Base-by-base conservation (phyloP, 371 early-diverging fungal species). In the Cokeromyces recurvatus region DNA sequence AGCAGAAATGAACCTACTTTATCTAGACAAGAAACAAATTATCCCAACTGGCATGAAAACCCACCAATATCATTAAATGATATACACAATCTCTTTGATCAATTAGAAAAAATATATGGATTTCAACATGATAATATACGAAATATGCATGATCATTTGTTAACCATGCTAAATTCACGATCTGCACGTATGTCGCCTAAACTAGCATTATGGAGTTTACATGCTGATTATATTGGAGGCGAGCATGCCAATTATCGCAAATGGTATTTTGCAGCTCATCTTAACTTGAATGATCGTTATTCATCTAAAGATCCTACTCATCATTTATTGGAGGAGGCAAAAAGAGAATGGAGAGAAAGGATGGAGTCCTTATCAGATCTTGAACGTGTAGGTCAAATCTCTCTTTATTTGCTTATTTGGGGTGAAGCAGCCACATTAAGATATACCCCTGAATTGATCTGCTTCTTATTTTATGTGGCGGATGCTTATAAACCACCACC, bases 161-260 rank as follows among this genome's bases (percentile, higher is more conserved):
- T 85, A 74, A 82, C 85, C 9, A 81, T 88, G 85, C 69, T 90
- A 10, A 87, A 91, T 50, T 91, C 92, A 23, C 77, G 92, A 27
- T 81, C 91, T 0, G 82, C 89, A 15, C 79, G 91, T 10, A 89
- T 89, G 89, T 71, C 81, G 29, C 81, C 86, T 3, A 62, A 66
- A 19, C 78, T 82, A 62, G 91, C 92, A 11, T 55, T 91, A 32
- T 69, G 82, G 45, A 85, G 86, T 32, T 57, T 92, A 15, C 91
- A 92, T 53, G 87, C 89, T 7, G 91, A 92, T 56, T 90, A 89
- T 50, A 84, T 93, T 42, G 89, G 89, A 38, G 92, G 94, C n/a
- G 82, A 83, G 53, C 77, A 90, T 51, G 84, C 90, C 38, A 91
- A 93, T 62, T 91, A 91, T 57, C 73, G 85, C 36, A 87, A 82